These are phyloP conservation scores for Lathyrus tuberosus DNA, from an alignment of 306 rosid species.

Conservation along the genomic window DNA sequence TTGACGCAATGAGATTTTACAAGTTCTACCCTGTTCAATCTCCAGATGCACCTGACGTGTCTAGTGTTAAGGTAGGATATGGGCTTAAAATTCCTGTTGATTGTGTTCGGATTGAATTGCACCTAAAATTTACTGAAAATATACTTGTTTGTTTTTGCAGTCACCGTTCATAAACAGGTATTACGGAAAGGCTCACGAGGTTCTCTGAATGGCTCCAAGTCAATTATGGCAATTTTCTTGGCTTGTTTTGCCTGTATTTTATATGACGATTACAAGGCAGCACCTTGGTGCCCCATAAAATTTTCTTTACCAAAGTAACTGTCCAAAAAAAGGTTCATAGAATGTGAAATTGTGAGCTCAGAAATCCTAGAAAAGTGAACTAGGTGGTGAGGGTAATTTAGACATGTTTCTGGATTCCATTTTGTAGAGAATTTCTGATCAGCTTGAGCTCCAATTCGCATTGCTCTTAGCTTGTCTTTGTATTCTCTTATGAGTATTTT, in stretches of 20 bases:
- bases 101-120: constrained; percentile 7
- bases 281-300: constrained; percentile 46
- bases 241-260: constrained; percentile 27
- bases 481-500: constrained; percentile 22
- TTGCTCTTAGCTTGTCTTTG: constrained; percentile 24
- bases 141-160: constrained; percentile 49
- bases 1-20: constrained; percentile 73
- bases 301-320: constrained; percentile 28
- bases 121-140: not conserved
- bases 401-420: constrained; percentile 39
- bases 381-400: constrained; percentile 43
- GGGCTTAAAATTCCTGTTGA: constrained; percentile 26
- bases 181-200: constrained; percentile 85
- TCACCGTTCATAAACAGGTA: constrained; percentile 84
- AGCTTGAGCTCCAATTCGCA: constrained; percentile 38
- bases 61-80: constrained; percentile 64
- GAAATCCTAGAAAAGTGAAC: constrained; percentile 40
- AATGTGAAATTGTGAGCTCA: constrained; percentile 54
- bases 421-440: constrained; percentile 41
- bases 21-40: constrained; percentile 84
- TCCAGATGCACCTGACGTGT: constrained; percentile 72
- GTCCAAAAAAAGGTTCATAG: constrained; percentile 35
- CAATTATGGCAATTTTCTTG: constrained; percentile 12
- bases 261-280: constrained; percentile 46
- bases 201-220: constrained; percentile 54